Percentiles rank a stretch among this genome's conserved stretches.
Evolutionary conservation across 805 yeast species (phyloP).

Genomic region (Lipomyces lipofer): DNA sequence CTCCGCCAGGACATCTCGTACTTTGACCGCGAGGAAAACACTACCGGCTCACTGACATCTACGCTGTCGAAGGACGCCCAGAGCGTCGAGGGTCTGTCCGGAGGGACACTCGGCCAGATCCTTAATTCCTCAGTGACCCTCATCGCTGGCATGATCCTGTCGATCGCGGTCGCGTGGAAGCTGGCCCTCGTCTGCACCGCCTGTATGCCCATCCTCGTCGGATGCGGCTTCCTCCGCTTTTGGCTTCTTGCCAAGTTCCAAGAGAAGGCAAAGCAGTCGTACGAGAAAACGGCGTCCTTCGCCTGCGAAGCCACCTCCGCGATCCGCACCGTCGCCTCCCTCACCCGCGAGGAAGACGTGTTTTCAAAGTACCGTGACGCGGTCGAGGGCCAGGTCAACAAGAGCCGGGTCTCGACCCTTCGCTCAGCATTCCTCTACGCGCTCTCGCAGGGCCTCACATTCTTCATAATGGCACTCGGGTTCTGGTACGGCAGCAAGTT

Average conservation of each 20-base stretch:
- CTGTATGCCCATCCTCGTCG: conserved; percentile 40
- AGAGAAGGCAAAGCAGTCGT: conserved; percentile 42
- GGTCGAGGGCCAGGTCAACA: conserved; percentile 29
- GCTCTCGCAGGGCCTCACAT: conserved; percentile 43
- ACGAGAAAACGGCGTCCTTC: conserved; percentile 43
- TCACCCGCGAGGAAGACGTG: conserved; percentile 46
- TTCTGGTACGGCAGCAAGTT: conserved; percentile 48
- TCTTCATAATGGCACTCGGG: conserved; percentile 45
- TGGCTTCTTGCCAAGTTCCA: conserved; percentile 39
- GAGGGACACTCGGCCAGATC: conserved; percentile 38
- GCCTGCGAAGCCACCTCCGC: conserved; percentile 46
- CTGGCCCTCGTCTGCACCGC: conserved; percentile 46
- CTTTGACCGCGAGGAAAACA: conserved; percentile 35
- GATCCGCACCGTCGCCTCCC: conserved; percentile 46
- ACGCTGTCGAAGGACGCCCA: conserved; percentile 36
- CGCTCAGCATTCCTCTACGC: conserved; percentile 41
- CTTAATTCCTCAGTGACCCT: conserved; percentile 38
- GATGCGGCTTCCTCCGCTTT: conserved; percentile 44
- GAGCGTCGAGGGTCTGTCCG: conserved; percentile 36
- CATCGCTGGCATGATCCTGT: conserved; percentile 42
- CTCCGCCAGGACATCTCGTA: conserved; percentile 37
- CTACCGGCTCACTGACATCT: conserved; percentile 35
- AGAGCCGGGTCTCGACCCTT: conserved; percentile 37
- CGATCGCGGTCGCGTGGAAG: conserved; percentile 45
- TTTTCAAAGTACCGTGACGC: conserved; percentile 33